These are phyloP conservation scores for Eucalyptus paniculata DNA, from an alignment of 345 rosid genomes.

Conservation along the genomic window DNA sequence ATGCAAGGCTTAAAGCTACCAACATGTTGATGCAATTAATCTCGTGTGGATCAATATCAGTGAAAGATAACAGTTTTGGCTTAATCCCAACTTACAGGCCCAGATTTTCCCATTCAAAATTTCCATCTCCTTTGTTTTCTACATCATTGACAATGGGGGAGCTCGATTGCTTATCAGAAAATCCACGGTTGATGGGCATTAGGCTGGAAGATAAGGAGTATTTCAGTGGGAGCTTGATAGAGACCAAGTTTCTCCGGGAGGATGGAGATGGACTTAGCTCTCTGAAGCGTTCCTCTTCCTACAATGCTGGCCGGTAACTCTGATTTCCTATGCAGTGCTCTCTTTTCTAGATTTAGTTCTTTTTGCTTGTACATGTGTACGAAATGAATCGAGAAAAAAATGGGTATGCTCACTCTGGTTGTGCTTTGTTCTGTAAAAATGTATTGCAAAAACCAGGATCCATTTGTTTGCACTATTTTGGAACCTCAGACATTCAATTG, in stretches of 20 bases:
- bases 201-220: constrained; percentile 83
- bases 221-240: constrained; percentile 87
- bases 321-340: not conserved
- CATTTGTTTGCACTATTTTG: not conserved
- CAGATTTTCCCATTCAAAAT: constrained; percentile 59
- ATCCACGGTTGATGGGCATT: constrained; percentile 61
- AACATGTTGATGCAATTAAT: constrained; percentile 85
- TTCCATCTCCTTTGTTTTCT: constrained; percentile 56
- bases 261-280: constrained; percentile 28
- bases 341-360: not conserved
- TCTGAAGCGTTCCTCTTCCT: constrained; percentile 91
- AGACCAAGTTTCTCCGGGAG: constrained; percentile 50
- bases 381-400: not conserved
- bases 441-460: not conserved
- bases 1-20: constrained; percentile 59
- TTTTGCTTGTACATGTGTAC: not conserved
- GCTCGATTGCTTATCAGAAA: constrained; percentile 71
- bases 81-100: constrained; percentile 73
- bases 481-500: not conserved
- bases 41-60: constrained; percentile 93
- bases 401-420: not conserved
- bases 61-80: constrained; percentile 83
- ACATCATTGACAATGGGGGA: constrained; percentile 67
- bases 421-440: not conserved
- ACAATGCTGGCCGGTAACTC: constrained; percentile 84